phyloP scores from a whole-genome alignment of 2,329 filamentous ascomycete genomes.

The Fusarium metavorans region DNA sequence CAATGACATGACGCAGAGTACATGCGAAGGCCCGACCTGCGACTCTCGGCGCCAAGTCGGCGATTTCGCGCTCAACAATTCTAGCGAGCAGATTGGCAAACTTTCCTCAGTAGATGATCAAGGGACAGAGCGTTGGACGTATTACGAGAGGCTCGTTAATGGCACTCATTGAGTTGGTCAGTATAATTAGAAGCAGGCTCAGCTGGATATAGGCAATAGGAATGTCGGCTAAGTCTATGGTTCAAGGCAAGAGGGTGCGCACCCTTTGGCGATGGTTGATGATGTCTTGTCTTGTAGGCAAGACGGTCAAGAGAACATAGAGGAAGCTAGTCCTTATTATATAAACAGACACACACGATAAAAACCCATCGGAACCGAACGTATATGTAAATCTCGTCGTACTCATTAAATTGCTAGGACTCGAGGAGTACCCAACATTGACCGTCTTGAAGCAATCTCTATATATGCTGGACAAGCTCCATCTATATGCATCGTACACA shows the following conservation, averaged over 20 bases:
- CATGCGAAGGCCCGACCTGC: not conserved
- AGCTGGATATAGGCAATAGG: not conserved
- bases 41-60: not conserved
- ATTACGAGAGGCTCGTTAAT: not conserved
- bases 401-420: not conserved
- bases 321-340: not conserved
- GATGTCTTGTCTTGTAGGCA: not conserved
- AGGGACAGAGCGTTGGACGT: not conserved
- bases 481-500: not conserved
- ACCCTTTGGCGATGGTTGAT: not conserved
- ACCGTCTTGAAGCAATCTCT: not conserved
- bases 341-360: not conserved
- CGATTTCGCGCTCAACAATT: not conserved
- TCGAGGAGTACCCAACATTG: not conserved
- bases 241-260: not conserved
- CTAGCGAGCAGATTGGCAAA: not conserved
- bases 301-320: not conserved
- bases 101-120: not conserved
- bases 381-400: not conserved
- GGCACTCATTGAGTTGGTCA: not conserved
- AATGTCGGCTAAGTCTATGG: not conserved
- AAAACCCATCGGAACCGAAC: not conserved
- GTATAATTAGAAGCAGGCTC: not conserved
- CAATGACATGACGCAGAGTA: not conserved
- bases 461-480: not conserved